These are phyloP conservation scores for Prunella vulgaris DNA, from an alignment of 257 asterid genomes.

Conservation along the genomic window DNA sequence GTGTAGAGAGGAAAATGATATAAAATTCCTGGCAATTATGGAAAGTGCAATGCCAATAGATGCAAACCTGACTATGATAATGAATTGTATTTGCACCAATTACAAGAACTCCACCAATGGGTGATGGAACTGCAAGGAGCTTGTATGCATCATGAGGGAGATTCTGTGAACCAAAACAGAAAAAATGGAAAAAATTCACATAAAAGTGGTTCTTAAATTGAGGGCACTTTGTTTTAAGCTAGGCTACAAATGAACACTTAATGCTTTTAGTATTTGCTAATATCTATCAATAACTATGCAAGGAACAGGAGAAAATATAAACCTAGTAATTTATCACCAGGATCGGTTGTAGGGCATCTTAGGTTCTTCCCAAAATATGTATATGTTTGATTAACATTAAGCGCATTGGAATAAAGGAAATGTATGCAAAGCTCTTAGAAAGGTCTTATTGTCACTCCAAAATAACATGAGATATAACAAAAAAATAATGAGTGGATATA, in stretches of 20 bases:
- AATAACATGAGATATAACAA: not conserved
- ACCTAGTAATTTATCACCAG: slow-evolving; percentile 8
- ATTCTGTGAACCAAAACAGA: slow-evolving; percentile 45
- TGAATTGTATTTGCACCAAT: slow-evolving; percentile 91
- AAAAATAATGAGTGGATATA: not conserved
- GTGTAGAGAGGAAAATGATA: not conserved
- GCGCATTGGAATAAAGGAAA: not conserved
- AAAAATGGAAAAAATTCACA: slow-evolving; percentile 10
- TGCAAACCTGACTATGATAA: slow-evolving; percentile 93
- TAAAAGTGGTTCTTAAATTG: not conserved
- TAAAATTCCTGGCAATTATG: slow-evolving; percentile 3
- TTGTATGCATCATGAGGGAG: slow-evolving; percentile 97
- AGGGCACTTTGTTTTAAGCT: slow-evolving; percentile 5
- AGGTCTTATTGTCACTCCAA: slow-evolving; percentile 15
- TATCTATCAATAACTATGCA: not conserved
- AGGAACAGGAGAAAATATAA: slow-evolving; percentile 9
- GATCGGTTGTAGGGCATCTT: not conserved
- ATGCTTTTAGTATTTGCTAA: not conserved
- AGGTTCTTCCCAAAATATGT: slow-evolving; percentile 2
- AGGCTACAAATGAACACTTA: not conserved
- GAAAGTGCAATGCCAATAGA: slow-evolving; percentile 14
- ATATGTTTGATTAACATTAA: not conserved
- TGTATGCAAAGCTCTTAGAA: slow-evolving; percentile 1
- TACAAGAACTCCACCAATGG: slow-evolving; percentile 95
- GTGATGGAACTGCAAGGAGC: slow-evolving; percentile 99